Evolutionary conservation across 768 basidiomycete species (phyloP).

Genomic region (Russula brevipes): DNA sequence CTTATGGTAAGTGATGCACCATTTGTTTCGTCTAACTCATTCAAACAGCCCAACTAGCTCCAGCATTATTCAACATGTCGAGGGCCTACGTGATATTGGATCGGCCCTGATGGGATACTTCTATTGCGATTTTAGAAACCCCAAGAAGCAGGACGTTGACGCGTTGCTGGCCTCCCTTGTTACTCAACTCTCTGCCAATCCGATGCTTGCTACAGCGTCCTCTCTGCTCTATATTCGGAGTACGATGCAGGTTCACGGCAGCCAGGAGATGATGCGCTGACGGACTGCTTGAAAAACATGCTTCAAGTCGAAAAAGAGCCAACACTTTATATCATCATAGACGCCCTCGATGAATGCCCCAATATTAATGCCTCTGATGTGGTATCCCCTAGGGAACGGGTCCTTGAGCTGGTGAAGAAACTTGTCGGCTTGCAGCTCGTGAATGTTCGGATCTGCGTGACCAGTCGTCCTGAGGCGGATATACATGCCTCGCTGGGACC

Average conservation of each 20-base stretch:
- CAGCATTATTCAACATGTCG: neutral
- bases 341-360: neutral
- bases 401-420: neutral
- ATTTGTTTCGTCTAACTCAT: neutral
- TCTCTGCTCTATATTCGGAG: neutral
- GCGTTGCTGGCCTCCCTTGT: neutral
- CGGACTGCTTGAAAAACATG: neutral
- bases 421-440: neutral
- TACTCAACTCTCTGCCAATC: neutral
- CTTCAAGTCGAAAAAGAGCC: neutral
- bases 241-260: too few species aligned
- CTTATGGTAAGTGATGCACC: neutral
- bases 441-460: neutral
- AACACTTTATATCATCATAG: neutral
- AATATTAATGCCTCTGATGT: neutral
- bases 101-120: neutral
- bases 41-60: neutral
- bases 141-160: neutral
- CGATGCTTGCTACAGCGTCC: neutral
- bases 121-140: neutral
- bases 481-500: neutral
- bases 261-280: too few species aligned
- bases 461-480: neutral
- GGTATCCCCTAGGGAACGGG: neutral
- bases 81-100: neutral